phyloP scores from a whole-genome alignment of 306 rosid genomes.

The Cajanus cajan region DNA sequence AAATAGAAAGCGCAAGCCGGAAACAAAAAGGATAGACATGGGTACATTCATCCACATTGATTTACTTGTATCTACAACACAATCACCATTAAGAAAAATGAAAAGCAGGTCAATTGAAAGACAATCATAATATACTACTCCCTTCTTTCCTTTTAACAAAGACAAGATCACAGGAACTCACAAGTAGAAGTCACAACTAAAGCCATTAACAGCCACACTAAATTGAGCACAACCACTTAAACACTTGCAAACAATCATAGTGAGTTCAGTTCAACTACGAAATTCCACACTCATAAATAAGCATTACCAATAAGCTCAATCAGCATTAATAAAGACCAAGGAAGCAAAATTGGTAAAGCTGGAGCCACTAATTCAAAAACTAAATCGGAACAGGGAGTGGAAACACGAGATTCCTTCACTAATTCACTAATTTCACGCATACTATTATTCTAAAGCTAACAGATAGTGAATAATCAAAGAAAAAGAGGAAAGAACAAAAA shows the following conservation, averaged over 20 bases:
- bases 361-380: neutral
- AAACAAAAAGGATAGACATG: constrained; percentile 66
- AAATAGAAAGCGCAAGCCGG: constrained; percentile 63
- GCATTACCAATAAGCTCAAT: neutral
- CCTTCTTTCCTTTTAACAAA: constrained; percentile 8
- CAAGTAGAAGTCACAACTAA: constrained; percentile 5
- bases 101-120: neutral
- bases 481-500: neutral
- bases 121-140: neutral
- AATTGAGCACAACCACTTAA: neutral
- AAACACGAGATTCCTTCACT: constrained; percentile 1
- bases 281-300: neutral
- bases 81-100: neutral
- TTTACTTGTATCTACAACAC: constrained; percentile 77
- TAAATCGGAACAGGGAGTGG: neutral
- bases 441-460: neutral
- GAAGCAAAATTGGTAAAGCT: neutral
- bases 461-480: neutral
- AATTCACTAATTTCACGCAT: neutral
- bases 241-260: neutral
- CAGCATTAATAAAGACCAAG: neutral
- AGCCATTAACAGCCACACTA: neutral
- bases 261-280: neutral
- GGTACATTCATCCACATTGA: constrained; percentile 98
- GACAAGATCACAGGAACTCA: neutral